These are phyloP conservation scores for Kitagawia praeruptora DNA, from an alignment of 129 eudicot genomes.

Conservation along the genomic window DNA sequence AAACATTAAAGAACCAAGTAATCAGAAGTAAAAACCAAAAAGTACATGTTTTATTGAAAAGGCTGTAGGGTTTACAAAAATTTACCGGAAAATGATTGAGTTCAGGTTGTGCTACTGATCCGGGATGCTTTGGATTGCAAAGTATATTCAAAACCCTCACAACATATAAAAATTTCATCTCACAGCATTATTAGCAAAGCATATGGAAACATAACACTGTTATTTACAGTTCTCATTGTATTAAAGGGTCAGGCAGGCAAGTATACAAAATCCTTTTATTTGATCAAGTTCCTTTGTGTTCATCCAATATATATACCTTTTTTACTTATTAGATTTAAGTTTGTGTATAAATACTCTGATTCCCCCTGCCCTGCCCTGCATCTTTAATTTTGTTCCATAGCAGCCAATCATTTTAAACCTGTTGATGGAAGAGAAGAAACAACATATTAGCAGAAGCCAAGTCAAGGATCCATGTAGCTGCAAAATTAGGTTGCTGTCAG, in stretches of 20 bases:
- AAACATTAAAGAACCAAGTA: background rate
- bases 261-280: constrained; percentile 3
- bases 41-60: too few species aligned
- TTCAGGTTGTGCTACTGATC: background rate
- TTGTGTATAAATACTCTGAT: constrained; percentile 10
- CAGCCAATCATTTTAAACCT: constrained; percentile 23
- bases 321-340: constrained; percentile 7
- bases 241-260: background rate
- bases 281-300: background rate
- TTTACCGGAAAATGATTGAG: background rate
- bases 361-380: constrained; percentile 2
- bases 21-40: background rate
- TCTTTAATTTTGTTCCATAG: constrained; percentile 23
- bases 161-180: background rate
- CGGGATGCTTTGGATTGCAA: background rate
- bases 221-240: background rate
- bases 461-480: background rate
- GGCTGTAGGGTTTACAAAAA: too few species aligned
- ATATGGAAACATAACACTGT: background rate
- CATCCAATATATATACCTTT: constrained; percentile 12
- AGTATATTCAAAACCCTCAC: background rate
- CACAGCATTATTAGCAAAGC: background rate
- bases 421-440: background rate
- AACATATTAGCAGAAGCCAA: background rate
- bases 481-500: background rate